These are phyloP conservation scores for Tolypocladium tropicale DNA, from an alignment of 2,329 filamentous ascomycete genomes.

Conservation along the genomic window DNA sequence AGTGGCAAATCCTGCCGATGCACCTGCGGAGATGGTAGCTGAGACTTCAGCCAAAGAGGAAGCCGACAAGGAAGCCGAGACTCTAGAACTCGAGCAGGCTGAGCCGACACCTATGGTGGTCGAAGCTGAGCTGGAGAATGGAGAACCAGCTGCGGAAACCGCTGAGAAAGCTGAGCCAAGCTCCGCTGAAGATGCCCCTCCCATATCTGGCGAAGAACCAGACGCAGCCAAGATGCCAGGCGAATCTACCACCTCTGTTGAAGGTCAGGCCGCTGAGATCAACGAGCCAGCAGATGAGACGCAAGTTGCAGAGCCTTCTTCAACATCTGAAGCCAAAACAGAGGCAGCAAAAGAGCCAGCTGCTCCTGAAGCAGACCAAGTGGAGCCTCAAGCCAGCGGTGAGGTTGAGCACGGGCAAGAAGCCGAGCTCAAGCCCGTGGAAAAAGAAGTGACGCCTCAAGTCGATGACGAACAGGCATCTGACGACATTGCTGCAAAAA, in stretches of 20 bases:
- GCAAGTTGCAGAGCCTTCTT: not conserved
- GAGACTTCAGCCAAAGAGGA: not conserved
- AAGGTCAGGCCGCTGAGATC: not conserved
- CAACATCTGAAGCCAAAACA: not conserved
- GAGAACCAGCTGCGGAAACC: not conserved
- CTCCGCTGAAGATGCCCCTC: not conserved
- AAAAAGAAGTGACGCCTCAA: not conserved
- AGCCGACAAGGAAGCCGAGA: not conserved
- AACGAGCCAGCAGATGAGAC: not conserved
- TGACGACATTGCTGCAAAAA: not conserved
- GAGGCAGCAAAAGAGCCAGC: slow-evolving; percentile 1
- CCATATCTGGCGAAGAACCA: not conserved
- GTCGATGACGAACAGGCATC: not conserved
- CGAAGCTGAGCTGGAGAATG: slow-evolving; percentile 1
- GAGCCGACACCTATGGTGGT: slow-evolving; percentile 4
- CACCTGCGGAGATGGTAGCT: slow-evolving; percentile 3
- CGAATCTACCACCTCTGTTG: not conserved
- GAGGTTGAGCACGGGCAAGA: not conserved
- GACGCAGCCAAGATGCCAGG: not conserved
- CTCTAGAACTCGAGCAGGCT: not conserved
- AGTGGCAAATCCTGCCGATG: not conserved
- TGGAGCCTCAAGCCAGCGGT: not conserved
- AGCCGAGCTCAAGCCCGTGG: not conserved
- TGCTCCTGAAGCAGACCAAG: not conserved
- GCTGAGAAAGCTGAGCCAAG: not conserved